Conservation (phyloP, 129 eudicot genomes). For the Artemisia annua region DNA sequence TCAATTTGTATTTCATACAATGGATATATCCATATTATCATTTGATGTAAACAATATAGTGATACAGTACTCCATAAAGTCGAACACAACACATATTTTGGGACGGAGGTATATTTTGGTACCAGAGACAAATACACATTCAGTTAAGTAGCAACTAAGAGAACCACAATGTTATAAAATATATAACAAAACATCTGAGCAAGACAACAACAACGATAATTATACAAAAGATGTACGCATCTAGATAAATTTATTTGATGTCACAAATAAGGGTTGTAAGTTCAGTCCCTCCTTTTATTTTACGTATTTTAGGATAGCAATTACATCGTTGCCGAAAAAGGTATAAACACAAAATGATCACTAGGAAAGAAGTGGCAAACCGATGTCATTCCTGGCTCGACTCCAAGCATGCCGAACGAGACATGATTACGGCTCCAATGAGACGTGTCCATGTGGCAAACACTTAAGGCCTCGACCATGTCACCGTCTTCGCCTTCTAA, state of each 20-base stretch:
- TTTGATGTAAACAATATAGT: no score
- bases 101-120: no score
- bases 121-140: no score
- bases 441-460: constrained; percentile 88
- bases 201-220: neutral
- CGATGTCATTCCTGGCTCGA: constrained; percentile 71
- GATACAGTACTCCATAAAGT: no score
- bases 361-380: constrained; percentile 87
- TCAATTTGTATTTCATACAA: no score
- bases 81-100: no score
- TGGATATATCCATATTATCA: no score
- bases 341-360: constrained; percentile 58
- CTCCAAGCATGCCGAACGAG: constrained; percentile 59
- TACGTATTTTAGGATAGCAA: neutral
- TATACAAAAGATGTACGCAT: neutral
- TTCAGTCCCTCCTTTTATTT: neutral
- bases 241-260: neutral
- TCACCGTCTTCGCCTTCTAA: constrained; percentile 66
- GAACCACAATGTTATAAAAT: neutral
- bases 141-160: no score
- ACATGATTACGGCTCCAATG: constrained; percentile 60
- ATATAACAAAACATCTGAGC: neutral
- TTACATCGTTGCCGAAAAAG: constrained; percentile 27
- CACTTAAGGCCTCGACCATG: constrained; percentile 58
- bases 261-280: neutral